Percentiles rank a stretch among this genome's conserved stretches.
Evolutionary conservation across 2,329 filamentous ascomycete genomes (phyloP).

Genomic region (Sclerotinia borealis): DNA sequence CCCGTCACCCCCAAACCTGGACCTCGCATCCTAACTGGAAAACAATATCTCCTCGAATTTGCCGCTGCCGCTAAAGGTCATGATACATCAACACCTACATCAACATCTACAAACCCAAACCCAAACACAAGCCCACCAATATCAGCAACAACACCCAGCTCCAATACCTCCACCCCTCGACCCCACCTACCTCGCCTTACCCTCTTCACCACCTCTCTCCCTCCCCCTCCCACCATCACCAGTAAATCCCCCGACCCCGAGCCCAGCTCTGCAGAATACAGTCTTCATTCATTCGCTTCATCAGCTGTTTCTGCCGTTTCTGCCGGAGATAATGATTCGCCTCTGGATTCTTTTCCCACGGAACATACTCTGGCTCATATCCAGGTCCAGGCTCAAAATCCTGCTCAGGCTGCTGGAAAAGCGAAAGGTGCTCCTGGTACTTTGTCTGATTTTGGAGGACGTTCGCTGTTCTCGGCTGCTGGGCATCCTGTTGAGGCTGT

Average conservation of each 20-base stretch:
- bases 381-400: background rate
- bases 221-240: background rate
- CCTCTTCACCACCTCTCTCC: background rate
- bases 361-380: too few relatives aligned
- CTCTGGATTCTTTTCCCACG: too few relatives aligned
- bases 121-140: background rate
- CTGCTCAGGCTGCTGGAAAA: background rate
- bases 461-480: background rate
- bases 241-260: background rate
- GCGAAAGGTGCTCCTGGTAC: background rate
- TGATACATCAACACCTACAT: background rate
- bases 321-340: too few relatives aligned
- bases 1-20: background rate
- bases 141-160: background rate
- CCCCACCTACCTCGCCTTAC: background rate
- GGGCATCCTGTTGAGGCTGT: background rate
- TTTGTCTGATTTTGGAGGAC: too few relatives aligned
- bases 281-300: constrained; percentile 1
- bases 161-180: background rate
- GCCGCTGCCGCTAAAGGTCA: too few relatives aligned
- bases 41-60: background rate
- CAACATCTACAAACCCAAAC: background rate
- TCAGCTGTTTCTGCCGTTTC: background rate
- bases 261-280: background rate
- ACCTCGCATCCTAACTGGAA: background rate